Evolutionary conservation across 2,329 filamentous ascomycete genomes (phyloP), one percentile per base, ranked within the genome.

Genomic region (Aspergillus fischeri): DNA sequence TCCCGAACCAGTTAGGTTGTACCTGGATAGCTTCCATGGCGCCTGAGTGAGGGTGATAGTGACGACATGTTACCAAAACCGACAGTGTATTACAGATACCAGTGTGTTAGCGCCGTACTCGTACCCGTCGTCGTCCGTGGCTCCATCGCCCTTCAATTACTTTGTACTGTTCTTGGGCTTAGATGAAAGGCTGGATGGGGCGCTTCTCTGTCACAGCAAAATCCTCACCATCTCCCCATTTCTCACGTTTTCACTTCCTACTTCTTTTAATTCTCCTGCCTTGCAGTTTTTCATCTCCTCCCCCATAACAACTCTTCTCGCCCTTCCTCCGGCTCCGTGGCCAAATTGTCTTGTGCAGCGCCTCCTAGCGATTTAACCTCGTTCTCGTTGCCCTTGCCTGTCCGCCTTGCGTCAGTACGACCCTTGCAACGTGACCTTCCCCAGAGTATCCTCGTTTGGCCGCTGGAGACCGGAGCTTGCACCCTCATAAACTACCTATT

Each of bases 81-180:
- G 57, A 68, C 61, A 52, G 32, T 25, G 68, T 69, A 69, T 68
- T 71, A 70, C 68, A 20, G 58, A 61, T 68, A 70, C 60, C n/a
- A 27, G 38, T 41, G 45, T 42, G 7, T 41, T 41, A 25, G 44
- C 28, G 35, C 55, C 51, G 60, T 60, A 60, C 38, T 55, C 55
- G 63, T 60, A 60, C 59, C 58, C 62, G 60, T 60, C 57, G 55
- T 38, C 27, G 55, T 62, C 61, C 61, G 60, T 63, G 50, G 58
- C 55, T 61, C 61, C 60, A 50, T 63, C 59, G 56, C 55, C 55
- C 58, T 55, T 55, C 57, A 59, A 59, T 51, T 41, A 47, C 44
- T 47, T 47, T 24, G 20, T 56, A 52, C 47, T 59, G 52, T 49
- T 52, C 29, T 55, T 53, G 56, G 45, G 50, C 58, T 54, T 59